Conservation (phyloP, 2,329 filamentous ascomycete species). For the Talaromyces pinophilus region DNA sequence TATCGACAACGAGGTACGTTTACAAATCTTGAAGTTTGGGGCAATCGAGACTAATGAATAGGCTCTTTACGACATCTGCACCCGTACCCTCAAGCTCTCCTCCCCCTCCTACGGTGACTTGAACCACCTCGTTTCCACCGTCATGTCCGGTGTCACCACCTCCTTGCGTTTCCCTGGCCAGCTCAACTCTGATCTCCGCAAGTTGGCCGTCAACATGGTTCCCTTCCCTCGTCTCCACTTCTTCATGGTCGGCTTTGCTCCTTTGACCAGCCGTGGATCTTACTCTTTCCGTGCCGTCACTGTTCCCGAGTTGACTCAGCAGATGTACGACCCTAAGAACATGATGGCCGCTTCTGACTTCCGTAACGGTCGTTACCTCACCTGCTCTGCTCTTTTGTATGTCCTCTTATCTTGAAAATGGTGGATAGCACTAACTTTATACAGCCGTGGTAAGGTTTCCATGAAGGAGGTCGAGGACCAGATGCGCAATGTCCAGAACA, state of each 20-base stretch:
- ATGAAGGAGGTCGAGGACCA: constrained; percentile 99
- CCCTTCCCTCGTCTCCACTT: constrained; percentile 99
- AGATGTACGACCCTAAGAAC: constrained; percentile 99
- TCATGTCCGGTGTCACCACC: constrained; percentile 99
- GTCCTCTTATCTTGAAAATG: constrained; percentile 34
- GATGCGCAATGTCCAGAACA: constrained; percentile 99
- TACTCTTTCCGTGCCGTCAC: constrained; percentile 96
- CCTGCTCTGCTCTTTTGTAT: constrained; percentile 96
- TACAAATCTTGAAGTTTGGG: not conserved
- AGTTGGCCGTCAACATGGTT: constrained; percentile 99
- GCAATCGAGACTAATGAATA: constrained; percentile 29
- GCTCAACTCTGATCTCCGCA: constrained; percentile 99
- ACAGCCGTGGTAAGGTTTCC: constrained; percentile 93
- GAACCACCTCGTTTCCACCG: constrained; percentile 98
- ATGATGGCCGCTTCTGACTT: constrained; percentile 99
- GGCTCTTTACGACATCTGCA: constrained; percentile 99
- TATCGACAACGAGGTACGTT: constrained; percentile 89
- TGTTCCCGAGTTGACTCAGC: constrained; percentile 97
- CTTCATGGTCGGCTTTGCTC: constrained; percentile 99
- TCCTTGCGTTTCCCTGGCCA: constrained; percentile 99
- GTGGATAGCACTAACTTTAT: constrained; percentile 34
- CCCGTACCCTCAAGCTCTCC: constrained; percentile 97
- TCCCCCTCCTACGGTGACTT: constrained; percentile 99
- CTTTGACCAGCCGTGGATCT: constrained; percentile 88
- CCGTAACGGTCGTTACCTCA: constrained; percentile 99